Evolutionary conservation across 2,329 filamentous ascomycete genomes (phyloP), one percentile per base, ranked within the genome.

Genomic region (Colletotrichum destructivum): DNA sequence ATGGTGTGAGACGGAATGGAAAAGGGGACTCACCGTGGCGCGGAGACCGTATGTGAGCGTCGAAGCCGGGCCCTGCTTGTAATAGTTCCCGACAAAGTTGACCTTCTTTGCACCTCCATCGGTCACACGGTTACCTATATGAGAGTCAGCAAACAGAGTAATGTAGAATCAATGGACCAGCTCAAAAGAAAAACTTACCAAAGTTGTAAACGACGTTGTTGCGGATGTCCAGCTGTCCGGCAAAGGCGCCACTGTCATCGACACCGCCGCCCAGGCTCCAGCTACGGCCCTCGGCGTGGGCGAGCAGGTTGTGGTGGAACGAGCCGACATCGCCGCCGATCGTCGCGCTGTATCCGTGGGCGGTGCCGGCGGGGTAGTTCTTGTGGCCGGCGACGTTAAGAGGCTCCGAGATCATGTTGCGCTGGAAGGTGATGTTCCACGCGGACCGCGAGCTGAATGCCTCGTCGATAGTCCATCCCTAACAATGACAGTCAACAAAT

Each of bases 141-240:
- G 11, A 9, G 31, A 51, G 59, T 54, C 26, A 51, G 11, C 9
- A 26, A 15, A 7, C n/a, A 51, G 3, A 3, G 26, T 4, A 26
- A 26, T 1, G 26, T 4, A 3, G 4, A 26, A 26, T 26, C 3
- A 3, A 31, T 31, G 31, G 6, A 31, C 2, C 31, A 31, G 1
- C 31, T 8, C 13, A 26, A 0, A 15, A 51, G 15, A 5, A 15
- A 3, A 31, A 64, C 62, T 16, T 64, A 57, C 79, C 80, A 60
- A 80, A 81, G 67, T 81, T 81, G 71, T 81, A 81, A 1, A 81
- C 79, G 18, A 82, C 79, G 52, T 81, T 81, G 71, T 81, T 81
- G 5, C 80, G 76, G 8, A 81, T 78, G 55, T 81, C 80, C 0
- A 81, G 73, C 21, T 75, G 74, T 1, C 80, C 79, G 12, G 77